Conservation (phyloP, 306 rosid genomes). For the Corylus americana region DNA sequence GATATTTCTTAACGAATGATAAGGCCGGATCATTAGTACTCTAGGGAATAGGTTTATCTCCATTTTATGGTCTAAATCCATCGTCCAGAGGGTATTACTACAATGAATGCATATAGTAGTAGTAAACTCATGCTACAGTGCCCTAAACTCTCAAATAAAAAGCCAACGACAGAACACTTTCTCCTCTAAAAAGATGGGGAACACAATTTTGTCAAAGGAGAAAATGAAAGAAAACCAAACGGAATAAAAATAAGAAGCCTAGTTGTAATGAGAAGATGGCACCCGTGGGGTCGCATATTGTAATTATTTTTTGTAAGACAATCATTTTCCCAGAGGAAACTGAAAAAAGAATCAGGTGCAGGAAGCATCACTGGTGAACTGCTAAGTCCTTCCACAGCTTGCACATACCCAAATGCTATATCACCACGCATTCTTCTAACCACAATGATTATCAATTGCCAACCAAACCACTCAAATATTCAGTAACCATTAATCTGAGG, state of each 20-base stretch:
- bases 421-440: slow-evolving; percentile 23
- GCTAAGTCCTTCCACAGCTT: slow-evolving; percentile 30
- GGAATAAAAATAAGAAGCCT: slow-evolving; percentile 17
- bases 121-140: slow-evolving; percentile 24
- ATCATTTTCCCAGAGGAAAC: slow-evolving; percentile 21
- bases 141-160: neutral
- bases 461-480: slow-evolving; percentile 15
- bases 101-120: neutral
- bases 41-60: too few relatives aligned
- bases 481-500: slow-evolving; percentile 93
- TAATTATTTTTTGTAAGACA: slow-evolving; percentile 29
- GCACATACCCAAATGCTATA: slow-evolving; percentile 23
- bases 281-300: slow-evolving; percentile 30
- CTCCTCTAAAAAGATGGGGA: slow-evolving; percentile 19
- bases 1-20: too few relatives aligned
- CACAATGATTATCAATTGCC: slow-evolving; percentile 21
- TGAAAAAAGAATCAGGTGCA: slow-evolving; percentile 25
- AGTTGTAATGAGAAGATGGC: slow-evolving; percentile 3
- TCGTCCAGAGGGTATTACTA: neutral
- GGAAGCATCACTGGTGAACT: slow-evolving; percentile 17
- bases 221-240: slow-evolving; percentile 12
- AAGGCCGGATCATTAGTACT: too few relatives aligned
- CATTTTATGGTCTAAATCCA: too few relatives aligned
- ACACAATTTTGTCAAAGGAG: slow-evolving; percentile 22
- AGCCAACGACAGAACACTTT: slow-evolving; percentile 24